These are phyloP conservation scores for Dothideomycetes sp. DNA, from an alignment of 2,329 filamentous ascomycete genomes.

Conservation along the genomic window DNA sequence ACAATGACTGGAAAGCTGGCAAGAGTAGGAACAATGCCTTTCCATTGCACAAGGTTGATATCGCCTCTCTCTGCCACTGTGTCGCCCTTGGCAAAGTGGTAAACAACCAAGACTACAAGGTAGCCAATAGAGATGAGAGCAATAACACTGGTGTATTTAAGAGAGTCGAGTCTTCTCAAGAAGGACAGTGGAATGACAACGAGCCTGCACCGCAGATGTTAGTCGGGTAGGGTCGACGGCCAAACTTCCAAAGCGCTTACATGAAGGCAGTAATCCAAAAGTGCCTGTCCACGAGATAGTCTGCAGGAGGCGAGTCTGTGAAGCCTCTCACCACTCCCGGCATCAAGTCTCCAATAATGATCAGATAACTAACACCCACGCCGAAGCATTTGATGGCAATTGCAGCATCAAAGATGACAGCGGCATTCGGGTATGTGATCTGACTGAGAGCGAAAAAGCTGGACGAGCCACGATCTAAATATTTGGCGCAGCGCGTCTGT, in stretches of 20 bases:
- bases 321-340: conserved; percentile 84
- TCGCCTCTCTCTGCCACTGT: conserved; percentile 61
- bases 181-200: conserved; percentile 93
- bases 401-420: conserved; percentile 87
- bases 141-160: conserved; percentile 93
- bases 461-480: conserved; percentile 76
- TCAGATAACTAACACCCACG: conserved; percentile 92
- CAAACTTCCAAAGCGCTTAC: conserved; percentile 41
- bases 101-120: conserved; percentile 82
- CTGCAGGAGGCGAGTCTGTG: conserved; percentile 45
- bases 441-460: conserved; percentile 97
- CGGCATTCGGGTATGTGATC: conserved; percentile 90
- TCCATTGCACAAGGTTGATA: conserved; percentile 68
- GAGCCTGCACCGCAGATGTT: conserved; percentile 41
- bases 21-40: conserved; percentile 64
- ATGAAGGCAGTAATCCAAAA: conserved; percentile 99
- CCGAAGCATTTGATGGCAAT: conserved; percentile 98
- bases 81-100: conserved; percentile 75
- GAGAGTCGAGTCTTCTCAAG: conserved; percentile 77
- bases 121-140: conserved; percentile 91
- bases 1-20: conserved; percentile 89
- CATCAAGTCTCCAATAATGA: conserved; percentile 98
- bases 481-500: conserved; percentile 83
- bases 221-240: neutral
- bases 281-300: conserved; percentile 76